phyloP scores from a whole-genome alignment of 805 yeast genomes.

The Isabelozyma gotoi region DNA sequence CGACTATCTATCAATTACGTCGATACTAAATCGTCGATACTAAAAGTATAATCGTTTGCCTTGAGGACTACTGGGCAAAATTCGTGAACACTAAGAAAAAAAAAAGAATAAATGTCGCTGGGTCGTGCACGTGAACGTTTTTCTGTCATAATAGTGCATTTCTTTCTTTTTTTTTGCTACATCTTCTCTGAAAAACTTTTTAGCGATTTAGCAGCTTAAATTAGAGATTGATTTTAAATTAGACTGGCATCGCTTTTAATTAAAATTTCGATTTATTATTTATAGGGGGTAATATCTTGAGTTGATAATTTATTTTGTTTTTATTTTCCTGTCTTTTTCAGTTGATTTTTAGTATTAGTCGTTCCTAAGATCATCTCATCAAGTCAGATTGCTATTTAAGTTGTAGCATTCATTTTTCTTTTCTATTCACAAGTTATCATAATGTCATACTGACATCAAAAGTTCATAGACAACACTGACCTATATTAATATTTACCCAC shows the following conservation, averaged over 20 bases:
- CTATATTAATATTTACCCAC: no score
- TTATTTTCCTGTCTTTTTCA: neutral
- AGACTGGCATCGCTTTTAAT: neutral
- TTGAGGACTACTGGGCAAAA: no score
- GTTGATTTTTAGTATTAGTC: neutral
- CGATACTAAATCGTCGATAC: no score
- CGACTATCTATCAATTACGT: neutral
- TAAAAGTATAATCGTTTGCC: neutral
- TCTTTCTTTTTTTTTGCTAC: neutral
- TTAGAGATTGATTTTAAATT: neutral
- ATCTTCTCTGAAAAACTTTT: no score
- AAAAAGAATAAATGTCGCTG: neutral
- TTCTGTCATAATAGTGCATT: neutral
- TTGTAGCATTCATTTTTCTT: no score
- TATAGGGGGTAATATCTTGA: neutral
- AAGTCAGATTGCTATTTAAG: no score
- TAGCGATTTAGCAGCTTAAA: neutral
- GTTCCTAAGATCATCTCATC: neutral
- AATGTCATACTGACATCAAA: neutral
- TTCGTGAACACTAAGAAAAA: neutral
- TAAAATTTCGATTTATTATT: no score
- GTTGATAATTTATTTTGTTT: neutral
- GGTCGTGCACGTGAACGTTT: neutral
- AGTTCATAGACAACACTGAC: neutral
- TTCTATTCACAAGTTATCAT: no score